Conservation (phyloP, 371 early-diverging fungal species). For the Apophysomyces variabilis region DNA sequence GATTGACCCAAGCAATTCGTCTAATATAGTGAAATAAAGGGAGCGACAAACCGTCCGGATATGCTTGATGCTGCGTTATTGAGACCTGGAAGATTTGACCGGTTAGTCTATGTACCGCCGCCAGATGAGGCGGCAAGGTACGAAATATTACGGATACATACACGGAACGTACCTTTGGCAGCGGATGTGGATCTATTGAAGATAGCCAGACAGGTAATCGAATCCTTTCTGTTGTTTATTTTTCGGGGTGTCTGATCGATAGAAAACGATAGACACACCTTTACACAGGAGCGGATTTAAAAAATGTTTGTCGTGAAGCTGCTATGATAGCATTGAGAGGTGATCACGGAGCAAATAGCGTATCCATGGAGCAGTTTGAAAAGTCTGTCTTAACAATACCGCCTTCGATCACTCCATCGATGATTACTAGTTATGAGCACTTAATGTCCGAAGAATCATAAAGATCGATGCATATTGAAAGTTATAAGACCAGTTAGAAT, state of each 20-base stretch:
- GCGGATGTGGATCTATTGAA: slow-evolving; percentile 71
- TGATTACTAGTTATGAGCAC: neutral
- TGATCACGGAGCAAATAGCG: slow-evolving; percentile 40
- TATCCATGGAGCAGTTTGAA: slow-evolving; percentile 44
- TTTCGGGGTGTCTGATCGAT: too few relatives aligned
- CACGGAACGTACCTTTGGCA: slow-evolving; percentile 75
- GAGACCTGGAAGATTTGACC: slow-evolving; percentile 96
- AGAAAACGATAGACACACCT: slow-evolving; percentile 64
- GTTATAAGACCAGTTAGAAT: too few relatives aligned
- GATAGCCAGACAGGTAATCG: slow-evolving; percentile 65
- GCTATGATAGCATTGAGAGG: slow-evolving; percentile 83
- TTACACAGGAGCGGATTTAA: slow-evolving; percentile 98
- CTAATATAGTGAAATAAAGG: slow-evolving; percentile 38
- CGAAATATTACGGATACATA: slow-evolving; percentile 89
- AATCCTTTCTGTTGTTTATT: neutral
- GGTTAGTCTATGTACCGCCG: slow-evolving; percentile 89
- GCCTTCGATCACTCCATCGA: slow-evolving; percentile 21
- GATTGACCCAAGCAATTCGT: neutral
- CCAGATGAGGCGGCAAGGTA: slow-evolving; percentile 82
- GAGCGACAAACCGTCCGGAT: slow-evolving; percentile 98
- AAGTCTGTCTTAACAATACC: slow-evolving; percentile 22
- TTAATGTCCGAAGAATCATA: too few relatives aligned
- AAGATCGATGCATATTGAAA: too few relatives aligned
- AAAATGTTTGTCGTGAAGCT: slow-evolving; percentile 96
- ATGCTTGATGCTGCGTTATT: slow-evolving; percentile 94